Evolutionary conservation across 345 rosid genomes (phyloP).

Genomic region (Eucalyptus tenuipes): DNA sequence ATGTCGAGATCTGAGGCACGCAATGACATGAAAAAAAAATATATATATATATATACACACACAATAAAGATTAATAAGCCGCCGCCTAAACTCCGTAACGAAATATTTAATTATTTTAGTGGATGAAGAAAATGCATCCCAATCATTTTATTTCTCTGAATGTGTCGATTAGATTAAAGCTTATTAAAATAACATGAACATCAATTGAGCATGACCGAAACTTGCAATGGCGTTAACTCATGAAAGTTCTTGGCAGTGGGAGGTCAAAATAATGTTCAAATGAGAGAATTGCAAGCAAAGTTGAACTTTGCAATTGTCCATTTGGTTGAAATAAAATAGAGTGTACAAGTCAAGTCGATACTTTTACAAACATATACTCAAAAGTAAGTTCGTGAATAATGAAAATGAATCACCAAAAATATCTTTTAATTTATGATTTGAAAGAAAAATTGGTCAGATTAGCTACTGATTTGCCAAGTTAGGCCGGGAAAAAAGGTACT

Average conservation of each 20-base stretch:
- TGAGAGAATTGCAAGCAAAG: background rate
- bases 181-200: background rate
- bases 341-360: background rate
- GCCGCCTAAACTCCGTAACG: too few relatives aligned
- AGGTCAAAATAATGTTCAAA: background rate
- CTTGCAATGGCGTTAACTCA: background rate
- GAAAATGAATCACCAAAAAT: background rate
- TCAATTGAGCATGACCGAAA: background rate
- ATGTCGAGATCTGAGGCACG: background rate
- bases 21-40: accelerated
- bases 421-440: background rate
- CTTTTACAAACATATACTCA: background rate
- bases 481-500: background rate
- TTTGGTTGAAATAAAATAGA: background rate
- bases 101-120: background rate
- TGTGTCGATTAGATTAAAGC: background rate
- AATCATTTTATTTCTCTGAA: background rate
- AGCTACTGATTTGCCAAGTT: background rate
- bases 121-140: too few relatives aligned
- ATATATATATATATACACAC: too few relatives aligned
- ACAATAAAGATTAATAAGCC: too few relatives aligned
- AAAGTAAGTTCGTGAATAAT: background rate
- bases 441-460: background rate
- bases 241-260: background rate
- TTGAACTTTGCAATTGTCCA: background rate